Base-by-base conservation (phyloP, 2,329 filamentous ascomycete genomes). In the Colletotrichum acutatum region DNA sequence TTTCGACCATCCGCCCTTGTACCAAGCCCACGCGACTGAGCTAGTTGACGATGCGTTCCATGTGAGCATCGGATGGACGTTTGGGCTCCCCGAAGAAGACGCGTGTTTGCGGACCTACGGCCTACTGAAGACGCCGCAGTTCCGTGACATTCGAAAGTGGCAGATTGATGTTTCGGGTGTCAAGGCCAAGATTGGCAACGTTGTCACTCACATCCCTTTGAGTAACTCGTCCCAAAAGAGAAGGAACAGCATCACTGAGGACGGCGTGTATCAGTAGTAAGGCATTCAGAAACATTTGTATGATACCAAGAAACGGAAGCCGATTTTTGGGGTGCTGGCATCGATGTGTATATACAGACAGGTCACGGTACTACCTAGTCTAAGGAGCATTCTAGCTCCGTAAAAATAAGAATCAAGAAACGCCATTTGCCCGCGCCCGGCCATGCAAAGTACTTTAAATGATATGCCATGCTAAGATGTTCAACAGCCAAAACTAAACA, bases 61-160 rank as follows among this genome's bases (percentile, higher is more conserved):
- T 82, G 85, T 98, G 72, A 98, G 95, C 58, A 90, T 99, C 68
- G 97, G 93, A 0, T 98, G 96, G 97, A 93, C 90, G 1, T 86
- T 96, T 74, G 82, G 85, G 11, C 80, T 84, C 54, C 91, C 90
- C 0, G 84, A 81, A 6, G 71, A 83, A 3, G 85, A 87, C 42
- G 78, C 88, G 16, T 77, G 78, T 19, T 74, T 80, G 62, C 78
- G 78, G 30, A 88, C 86, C 0, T 77, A 80, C 3, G 71, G 75
- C 4, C 74, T 81, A 4, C 83, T 82, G 57, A 74, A 60, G 4
- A 62, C 56, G 5, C 66, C 74, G 6, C 66, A 71, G 11, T 76
- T 77, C 58, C 66, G 79, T 14, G 78, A 74, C 3, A 77, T 89
- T 12, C 77, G 75, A 11, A 78, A 77, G 0, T 86, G 91, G 76